phyloP scores from a whole-genome alignment of 164 flowering plant genomes.

The Magnolia kwangsiensis region DNA sequence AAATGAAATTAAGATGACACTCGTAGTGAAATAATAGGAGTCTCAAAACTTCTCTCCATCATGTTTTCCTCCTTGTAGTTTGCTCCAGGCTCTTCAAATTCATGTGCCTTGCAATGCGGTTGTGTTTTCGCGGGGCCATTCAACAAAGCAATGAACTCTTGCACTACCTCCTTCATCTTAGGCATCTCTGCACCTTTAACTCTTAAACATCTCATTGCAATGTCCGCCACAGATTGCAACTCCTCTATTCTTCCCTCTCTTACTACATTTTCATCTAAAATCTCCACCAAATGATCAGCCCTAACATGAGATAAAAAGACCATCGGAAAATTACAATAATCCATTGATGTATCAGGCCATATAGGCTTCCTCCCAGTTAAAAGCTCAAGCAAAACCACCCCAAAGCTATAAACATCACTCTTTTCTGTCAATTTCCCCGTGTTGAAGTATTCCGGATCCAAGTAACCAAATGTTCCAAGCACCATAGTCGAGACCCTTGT shows the following conservation, averaged over 20 bases:
- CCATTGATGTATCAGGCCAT: constrained; percentile 6
- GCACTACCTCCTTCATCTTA: constrained; percentile 16
- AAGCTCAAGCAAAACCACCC: constrained; percentile 17
- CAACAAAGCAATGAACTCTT: constrained; percentile 1
- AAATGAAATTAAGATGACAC: too few species aligned
- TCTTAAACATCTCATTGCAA: constrained; percentile 10
- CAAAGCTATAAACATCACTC: constrained; percentile 30
- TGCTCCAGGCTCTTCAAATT: too few species aligned
- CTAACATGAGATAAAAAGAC: constrained; percentile 8
- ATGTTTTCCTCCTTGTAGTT: too few species aligned
- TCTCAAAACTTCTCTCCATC: too few species aligned
- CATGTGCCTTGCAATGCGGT: too few species aligned
- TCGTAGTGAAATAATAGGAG: too few species aligned
- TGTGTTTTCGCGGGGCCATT: too few species aligned
- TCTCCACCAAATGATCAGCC: too few species aligned
- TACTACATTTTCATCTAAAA: constrained; percentile 10
- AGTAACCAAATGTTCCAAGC: constrained; percentile 30
- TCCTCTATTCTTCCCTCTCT: constrained; percentile 22
- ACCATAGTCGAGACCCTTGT: constrained; percentile 19
- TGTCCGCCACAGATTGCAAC: constrained; percentile 1
- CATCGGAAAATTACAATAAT: background rate
- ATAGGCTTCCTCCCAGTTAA: constrained; percentile 23
- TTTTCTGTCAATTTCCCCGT: constrained; percentile 26
- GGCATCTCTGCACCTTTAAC: constrained; percentile 10
- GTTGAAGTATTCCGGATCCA: constrained; percentile 31